Evolutionary conservation across 768 basidiomycete genomes (phyloP), one percentile per base, ranked within the genome.

Genomic region (Kwoniella heveanensis): DNA sequence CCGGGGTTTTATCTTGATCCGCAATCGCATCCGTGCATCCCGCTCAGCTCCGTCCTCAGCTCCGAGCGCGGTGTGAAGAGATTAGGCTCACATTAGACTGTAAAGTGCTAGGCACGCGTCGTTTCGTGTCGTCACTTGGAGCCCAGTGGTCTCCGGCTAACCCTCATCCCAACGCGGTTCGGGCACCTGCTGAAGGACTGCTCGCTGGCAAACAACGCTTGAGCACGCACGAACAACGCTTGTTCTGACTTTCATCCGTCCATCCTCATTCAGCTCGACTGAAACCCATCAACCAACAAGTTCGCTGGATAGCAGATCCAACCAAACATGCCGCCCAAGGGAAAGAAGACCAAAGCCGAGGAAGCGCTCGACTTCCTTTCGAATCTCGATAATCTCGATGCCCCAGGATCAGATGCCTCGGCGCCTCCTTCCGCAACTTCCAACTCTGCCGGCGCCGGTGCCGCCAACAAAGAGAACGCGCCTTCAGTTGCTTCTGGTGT

Each of bases 311-410:
- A n/a, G n/a, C n/a, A n/a, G n/a, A n/a, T n/a, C n/a, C 17, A 48
- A 15, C 32, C 2, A 2, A 57, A 29, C 13, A 78, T 78, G 77
- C 68, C 74, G 5, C 73, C 77, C 58, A 75, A 75, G 60, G 70
- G 66, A 15, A 77, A 72, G 65, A 74, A 74, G 65, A 76, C 74
- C 27, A 79, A 79, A 62, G 74, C 75, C 13, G 81, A 82, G 52
- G 94, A 98, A 79, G 95, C 91, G 22, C 87, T 93, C 22, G 89
- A 88, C 74, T 88, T 98, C 81, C 88, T 98, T 49, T 92, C 96
- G 75, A 92, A 95, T 77, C 89, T 98, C 53, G 94, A 98, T 78
- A 89, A 87, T 29, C 85, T 95, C 58, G 71, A 69, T 19, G 74
- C 73, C n/a, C 57, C 73, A 25, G 66, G 72, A 2, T 51, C 67